Evolutionary conservation across 768 basidiomycete species (phyloP), one percentile per base, ranked within the genome.

Genomic region (Boletus coccyginus): DNA sequence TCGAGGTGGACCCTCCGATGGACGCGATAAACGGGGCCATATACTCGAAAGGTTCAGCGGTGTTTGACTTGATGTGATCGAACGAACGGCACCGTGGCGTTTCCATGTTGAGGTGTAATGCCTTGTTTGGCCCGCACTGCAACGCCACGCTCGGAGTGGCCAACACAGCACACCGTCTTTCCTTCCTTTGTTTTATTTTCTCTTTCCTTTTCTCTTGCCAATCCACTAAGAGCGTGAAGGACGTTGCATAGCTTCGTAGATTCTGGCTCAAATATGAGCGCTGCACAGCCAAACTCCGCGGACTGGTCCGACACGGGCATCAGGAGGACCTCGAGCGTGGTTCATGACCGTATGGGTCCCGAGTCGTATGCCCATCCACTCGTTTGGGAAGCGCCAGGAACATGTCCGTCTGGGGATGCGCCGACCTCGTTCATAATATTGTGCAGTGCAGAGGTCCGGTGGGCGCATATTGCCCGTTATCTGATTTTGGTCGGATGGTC

Each of bases 271-370:
- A 24, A 16, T 27, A 53, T 47, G 27, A 19, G 40, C 31, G 13
- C 24, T 46, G 24, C 24, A 21, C 33, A 31, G 24, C 24, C 53
- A 44, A 63, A 66, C 53, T 66, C 64, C 64, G 63, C 64, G 58
- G 64, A 66, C 52, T 50, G 17, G 24, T 38, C 44, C 43, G 27
- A 31, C 35, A 17, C n/a, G 48, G 47, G 40, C 14, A 42, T 43
- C 41, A 27, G 41, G 27, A 21, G 41, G 43, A 33, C 42, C 33
- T 60, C 51, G 17, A 43, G 42, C 43, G 10, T 27, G 48, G 52
- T 41, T 7, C 51, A 56, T 40, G 41, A 29, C 29, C 40, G 4
- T 17, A 58, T 31, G 36, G 31, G 24, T 24, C 29, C 35, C 21
- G 21, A 21, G 21, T 52, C 42, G 33, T 39, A 50, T 41, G 11